phyloP scores from a whole-genome alignment of 306 rosid species.

The Trifolium fragiferum region DNA sequence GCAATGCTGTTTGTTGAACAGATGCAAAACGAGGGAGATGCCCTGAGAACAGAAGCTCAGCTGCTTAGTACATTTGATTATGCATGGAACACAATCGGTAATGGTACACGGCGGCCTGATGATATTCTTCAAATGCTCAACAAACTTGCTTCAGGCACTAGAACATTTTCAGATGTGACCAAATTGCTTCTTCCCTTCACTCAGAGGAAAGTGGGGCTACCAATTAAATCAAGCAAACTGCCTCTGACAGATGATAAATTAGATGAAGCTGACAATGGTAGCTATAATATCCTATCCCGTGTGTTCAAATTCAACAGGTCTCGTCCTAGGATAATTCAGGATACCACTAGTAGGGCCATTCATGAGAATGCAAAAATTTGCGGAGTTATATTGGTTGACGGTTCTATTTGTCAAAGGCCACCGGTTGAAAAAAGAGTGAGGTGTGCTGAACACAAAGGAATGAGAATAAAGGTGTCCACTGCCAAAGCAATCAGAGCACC shows the following conservation, averaged over 20 bases:
- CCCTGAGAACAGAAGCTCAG: constrained; percentile 61
- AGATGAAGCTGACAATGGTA: constrained; percentile 48
- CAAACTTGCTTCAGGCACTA: constrained; percentile 51
- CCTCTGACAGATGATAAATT: constrained; percentile 46
- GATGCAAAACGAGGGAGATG: constrained; percentile 75
- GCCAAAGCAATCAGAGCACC: constrained; percentile 31
- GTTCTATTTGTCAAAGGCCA: constrained; percentile 58
- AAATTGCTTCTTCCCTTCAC: constrained; percentile 61
- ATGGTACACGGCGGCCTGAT: constrained; percentile 63
- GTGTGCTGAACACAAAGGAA: constrained; percentile 78
- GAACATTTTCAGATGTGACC: constrained; percentile 47
- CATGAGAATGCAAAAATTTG: constrained; percentile 53
- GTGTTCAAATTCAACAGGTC: constrained; percentile 72
- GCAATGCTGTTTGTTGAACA: constrained; percentile 47
- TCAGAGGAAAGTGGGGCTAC: constrained; percentile 68
- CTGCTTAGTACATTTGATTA: constrained; percentile 80
- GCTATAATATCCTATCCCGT: constrained; percentile 52
- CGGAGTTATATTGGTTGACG: constrained; percentile 63
- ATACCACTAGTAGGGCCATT: constrained; percentile 32
- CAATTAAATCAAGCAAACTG: constrained; percentile 56
- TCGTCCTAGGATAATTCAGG: constrained; percentile 57
- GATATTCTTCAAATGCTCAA: constrained; percentile 67
- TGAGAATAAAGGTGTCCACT: constrained; percentile 40
- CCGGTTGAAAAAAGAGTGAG: constrained; percentile 73
- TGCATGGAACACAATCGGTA: constrained; percentile 75